These are phyloP conservation scores for Phytopythium delawarense DNA, from an alignment of 352 stramenopile species.

Conservation along the genomic window DNA sequence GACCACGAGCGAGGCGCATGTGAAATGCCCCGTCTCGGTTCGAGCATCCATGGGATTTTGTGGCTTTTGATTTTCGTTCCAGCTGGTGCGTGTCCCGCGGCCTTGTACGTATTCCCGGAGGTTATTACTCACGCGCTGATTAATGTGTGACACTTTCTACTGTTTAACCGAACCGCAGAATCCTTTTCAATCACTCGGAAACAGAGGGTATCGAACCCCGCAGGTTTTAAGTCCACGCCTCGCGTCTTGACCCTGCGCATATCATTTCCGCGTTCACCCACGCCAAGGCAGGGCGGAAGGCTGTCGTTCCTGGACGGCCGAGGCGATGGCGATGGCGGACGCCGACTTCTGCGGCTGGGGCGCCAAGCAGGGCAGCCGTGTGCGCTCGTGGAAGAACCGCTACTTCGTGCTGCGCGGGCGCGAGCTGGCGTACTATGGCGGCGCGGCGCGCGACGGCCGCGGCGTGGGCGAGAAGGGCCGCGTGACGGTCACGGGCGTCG, in stretches of 20 bases:
- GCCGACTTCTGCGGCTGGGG: slow-evolving; percentile 47
- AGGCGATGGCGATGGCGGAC: not conserved
- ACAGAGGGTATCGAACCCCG: not conserved
- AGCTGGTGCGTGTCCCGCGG: too few species aligned
- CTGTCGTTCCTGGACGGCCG: too few species aligned
- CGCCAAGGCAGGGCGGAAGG: too few species aligned
- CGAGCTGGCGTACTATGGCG: slow-evolving; percentile 55
- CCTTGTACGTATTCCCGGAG: not conserved
- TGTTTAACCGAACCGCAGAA: not conserved
- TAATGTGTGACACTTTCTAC: not conserved
- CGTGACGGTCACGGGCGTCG: slow-evolving; percentile 45
- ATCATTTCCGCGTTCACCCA: not conserved
- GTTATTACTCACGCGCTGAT: not conserved
- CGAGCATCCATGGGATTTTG: too few species aligned
- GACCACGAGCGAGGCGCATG: too few species aligned
- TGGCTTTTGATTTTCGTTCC: too few species aligned
- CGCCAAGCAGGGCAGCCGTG: slow-evolving; percentile 67
- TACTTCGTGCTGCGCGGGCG: slow-evolving; percentile 64
- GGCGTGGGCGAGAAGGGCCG: slow-evolving; percentile 60
- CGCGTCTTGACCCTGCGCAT: too few species aligned
- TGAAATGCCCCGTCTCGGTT: too few species aligned
- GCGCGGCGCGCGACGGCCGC: slow-evolving; percentile 24
- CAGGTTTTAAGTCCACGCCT: not conserved
- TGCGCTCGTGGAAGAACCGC: slow-evolving; percentile 67
- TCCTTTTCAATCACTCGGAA: not conserved